phyloP scores from a whole-genome alignment of 2,329 filamentous ascomycete genomes.

The Beauveria scarabaeidicola region DNA sequence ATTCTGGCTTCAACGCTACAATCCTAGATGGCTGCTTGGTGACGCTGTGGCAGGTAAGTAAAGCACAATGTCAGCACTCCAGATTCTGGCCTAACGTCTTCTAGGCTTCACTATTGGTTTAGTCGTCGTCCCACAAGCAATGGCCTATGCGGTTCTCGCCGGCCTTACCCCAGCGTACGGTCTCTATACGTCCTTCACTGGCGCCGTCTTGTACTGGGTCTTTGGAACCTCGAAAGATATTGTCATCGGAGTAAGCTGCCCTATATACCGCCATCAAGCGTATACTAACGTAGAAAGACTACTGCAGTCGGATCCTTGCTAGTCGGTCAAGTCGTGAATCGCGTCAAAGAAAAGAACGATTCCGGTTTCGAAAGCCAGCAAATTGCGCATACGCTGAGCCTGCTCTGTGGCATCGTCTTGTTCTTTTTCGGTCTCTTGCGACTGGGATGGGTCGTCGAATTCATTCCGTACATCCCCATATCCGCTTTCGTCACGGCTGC shows the following conservation, averaged over 20 bases:
- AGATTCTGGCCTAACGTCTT: background rate
- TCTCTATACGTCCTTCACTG: slow-evolving; percentile 75
- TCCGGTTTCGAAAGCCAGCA: slow-evolving; percentile 28
- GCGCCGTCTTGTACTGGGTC: slow-evolving; percentile 72
- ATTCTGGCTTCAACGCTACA: slow-evolving; percentile 63
- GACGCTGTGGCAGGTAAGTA: slow-evolving; percentile 60
- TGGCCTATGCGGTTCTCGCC: slow-evolving; percentile 71
- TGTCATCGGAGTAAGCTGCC: slow-evolving; percentile 53
- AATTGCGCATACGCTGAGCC: slow-evolving; percentile 35
- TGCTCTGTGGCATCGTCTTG: slow-evolving; percentile 36
- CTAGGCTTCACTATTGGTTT: slow-evolving; percentile 43
- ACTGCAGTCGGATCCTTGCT: slow-evolving; percentile 44
- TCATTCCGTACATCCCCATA: slow-evolving; percentile 42
- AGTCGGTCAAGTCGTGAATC: slow-evolving; percentile 36
- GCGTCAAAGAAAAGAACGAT: slow-evolving; percentile 27
- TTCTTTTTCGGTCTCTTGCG: slow-evolving; percentile 37
- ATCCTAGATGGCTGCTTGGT: slow-evolving; percentile 61
- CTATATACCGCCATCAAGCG: accelerated
- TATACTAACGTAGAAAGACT: slow-evolving; percentile 34
- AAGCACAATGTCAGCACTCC: background rate
- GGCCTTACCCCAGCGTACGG: slow-evolving; percentile 60
- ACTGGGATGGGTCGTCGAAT: slow-evolving; percentile 43
- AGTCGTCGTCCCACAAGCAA: slow-evolving; percentile 70
- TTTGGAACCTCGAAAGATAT: slow-evolving; percentile 83
- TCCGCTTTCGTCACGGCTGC: slow-evolving; percentile 43